Evolutionary conservation across 352 stramenopile species (phyloP), one percentile per base, ranked within the genome.

Genomic region (Pythium sp.): DNA sequence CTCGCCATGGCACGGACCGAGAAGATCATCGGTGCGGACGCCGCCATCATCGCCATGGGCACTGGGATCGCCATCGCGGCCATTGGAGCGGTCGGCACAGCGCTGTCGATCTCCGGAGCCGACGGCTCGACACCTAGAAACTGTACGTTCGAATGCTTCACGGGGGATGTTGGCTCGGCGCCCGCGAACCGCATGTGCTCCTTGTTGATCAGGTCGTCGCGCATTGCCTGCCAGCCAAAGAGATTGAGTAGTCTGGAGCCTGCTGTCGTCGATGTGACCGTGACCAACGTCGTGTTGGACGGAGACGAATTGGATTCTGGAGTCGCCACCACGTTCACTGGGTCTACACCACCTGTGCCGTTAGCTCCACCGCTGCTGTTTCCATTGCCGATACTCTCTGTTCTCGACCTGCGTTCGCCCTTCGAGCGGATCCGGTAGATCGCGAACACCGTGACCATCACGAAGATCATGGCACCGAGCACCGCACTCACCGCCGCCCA

Each of bases 341-440:
- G 20, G 8, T 32, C 22, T 0, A 30, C 56, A 56, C 43, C 34
- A 0, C n/a, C n/a, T 24, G 34, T 30, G 9, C 46, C 46, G 3
- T 36, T 61, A 2, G 30, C 46, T 2, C 32, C 62, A 30, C 22
- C 58, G 14, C 34, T 67, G 22, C 18, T 54, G 58, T 12, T 32
- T 5, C 30, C 26, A 9, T 54, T 54, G 9, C 34, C 47, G 8
- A 47, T 26, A 22, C 49, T 66, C 28, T n/a, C 53, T 12, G 15
- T n/a, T n/a, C 46, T 26, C 6, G 11, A n/a, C 4, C 67, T 34
- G 11, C 34, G 54, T 62, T 83, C 73, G 26, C 75, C 67, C n/a
- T 67, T 59, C 38, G 72, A 76, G 11, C 78, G 76, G 63, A 86
- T 77, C 24, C 77, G 71, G 62, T 84, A 86, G 64, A 86, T 82